Percentiles rank a stretch among this genome's conserved stretches.
These are phyloP conservation scores for Ascochyta pisi DNA, from an alignment of 2,329 filamentous ascomycete species.

Conservation along the genomic window DNA sequence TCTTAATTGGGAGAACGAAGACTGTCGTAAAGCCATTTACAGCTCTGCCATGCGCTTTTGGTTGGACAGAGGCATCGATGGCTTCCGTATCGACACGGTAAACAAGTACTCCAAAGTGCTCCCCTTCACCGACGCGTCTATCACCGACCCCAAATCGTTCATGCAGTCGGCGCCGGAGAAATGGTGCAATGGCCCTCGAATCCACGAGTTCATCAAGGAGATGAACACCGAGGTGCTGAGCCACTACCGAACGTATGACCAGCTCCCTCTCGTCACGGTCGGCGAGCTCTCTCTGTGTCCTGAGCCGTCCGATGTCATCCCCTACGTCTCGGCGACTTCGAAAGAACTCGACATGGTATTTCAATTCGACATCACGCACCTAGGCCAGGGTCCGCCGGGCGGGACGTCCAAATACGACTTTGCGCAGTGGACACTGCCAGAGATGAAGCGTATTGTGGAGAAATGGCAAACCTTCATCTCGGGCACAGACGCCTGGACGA, in stretches of 20 bases:
- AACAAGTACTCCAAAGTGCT: constrained; percentile 57
- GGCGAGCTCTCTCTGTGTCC: constrained; percentile 63
- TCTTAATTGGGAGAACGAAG: constrained; percentile 57
- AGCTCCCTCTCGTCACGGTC: constrained; percentile 57
- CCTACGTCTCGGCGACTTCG: constrained; percentile 50
- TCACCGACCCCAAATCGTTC: constrained; percentile 42
- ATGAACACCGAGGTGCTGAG: constrained; percentile 61
- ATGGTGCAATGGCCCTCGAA: constrained; percentile 64
- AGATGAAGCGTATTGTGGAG: constrained; percentile 51
- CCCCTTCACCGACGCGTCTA: constrained; percentile 51
- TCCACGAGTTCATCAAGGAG: constrained; percentile 65
- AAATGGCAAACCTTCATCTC: constrained; percentile 59
- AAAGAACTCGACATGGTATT: constrained; percentile 59
- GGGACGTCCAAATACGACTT: constrained; percentile 42
- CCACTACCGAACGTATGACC: constrained; percentile 59
- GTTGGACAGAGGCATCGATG: constrained; percentile 56
- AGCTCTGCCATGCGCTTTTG: constrained; percentile 56
- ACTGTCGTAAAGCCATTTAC: constrained; percentile 54
- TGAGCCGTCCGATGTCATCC: constrained; percentile 52
- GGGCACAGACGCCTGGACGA: constrained; percentile 60
- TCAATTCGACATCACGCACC: constrained; percentile 53
- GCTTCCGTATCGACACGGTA: constrained; percentile 58
- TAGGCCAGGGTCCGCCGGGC: constrained; percentile 46
- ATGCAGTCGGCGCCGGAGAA: constrained; percentile 58
- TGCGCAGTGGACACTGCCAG: constrained; percentile 50